Conservation (phyloP, 2,329 filamentous ascomycete genomes). For the Colletotrichum kahawae region DNA sequence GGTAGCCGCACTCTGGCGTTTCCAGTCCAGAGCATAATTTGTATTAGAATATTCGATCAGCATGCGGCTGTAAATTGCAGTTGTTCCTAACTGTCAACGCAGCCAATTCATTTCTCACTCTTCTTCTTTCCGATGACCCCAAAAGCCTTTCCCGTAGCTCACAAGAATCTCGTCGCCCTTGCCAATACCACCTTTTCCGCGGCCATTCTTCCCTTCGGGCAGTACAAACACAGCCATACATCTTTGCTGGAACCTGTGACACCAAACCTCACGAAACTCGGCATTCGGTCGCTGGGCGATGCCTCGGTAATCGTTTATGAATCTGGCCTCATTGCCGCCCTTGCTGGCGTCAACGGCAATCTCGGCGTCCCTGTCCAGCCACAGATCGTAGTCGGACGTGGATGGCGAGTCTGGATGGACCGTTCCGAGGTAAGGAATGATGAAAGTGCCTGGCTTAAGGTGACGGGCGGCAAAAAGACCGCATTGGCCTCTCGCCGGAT, state of each 20-base stretch:
- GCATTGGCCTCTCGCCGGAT: slow-evolving; percentile 63
- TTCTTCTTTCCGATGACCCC: not conserved
- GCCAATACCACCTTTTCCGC: slow-evolving; percentile 45
- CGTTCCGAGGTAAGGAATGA: slow-evolving; percentile 67
- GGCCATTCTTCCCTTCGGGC: slow-evolving; percentile 41
- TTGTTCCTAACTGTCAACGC: not conserved
- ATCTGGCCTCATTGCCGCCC: slow-evolving; percentile 68
- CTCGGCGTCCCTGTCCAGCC: slow-evolving; percentile 61
- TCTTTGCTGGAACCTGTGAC: slow-evolving; percentile 52
- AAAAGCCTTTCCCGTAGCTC: slow-evolving; percentile 73
- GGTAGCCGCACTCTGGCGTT: not conserved
- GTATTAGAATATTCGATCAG: not conserved
- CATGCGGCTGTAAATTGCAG: not conserved
- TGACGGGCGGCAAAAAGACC: slow-evolving; percentile 64
- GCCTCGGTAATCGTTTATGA: slow-evolving; percentile 71
- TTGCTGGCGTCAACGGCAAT: slow-evolving; percentile 65
- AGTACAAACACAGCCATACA: slow-evolving; percentile 65
- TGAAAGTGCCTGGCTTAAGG: slow-evolving; percentile 58
- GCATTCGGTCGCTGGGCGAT: slow-evolving; percentile 59
- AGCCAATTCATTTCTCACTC: not conserved
- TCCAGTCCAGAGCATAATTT: not conserved
- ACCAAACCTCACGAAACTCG: slow-evolving; percentile 65
- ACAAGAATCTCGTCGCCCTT: slow-evolving; percentile 70
- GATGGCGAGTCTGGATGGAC: slow-evolving; percentile 50
- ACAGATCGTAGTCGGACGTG: slow-evolving; percentile 67